A percentile compares a stretch with the other conserved stretches of the same genome.
These are phyloP conservation scores for Raddia guianensis DNA, from an alignment of 176 grass and related monocot species.

Conservation along the genomic window DNA sequence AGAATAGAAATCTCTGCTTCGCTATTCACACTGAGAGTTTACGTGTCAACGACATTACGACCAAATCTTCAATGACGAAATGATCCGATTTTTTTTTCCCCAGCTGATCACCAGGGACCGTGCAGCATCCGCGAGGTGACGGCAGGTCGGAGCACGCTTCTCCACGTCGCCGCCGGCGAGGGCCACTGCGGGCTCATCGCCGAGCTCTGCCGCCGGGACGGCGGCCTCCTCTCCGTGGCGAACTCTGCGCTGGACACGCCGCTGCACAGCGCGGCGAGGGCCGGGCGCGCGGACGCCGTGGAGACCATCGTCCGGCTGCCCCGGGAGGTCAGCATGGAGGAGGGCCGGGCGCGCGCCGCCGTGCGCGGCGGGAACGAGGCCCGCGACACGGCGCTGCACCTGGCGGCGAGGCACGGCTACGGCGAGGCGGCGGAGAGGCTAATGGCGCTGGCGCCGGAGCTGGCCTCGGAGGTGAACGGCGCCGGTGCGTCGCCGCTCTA, in stretches of 20 bases:
- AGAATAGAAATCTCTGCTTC: neutral
- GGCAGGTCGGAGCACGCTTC: slow-evolving; percentile 25
- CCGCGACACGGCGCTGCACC: slow-evolving; percentile 52
- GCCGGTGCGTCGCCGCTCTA: slow-evolving; percentile 47
- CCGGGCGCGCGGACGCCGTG: neutral
- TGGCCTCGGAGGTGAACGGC: slow-evolving; percentile 10
- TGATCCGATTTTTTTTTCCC: neutral
- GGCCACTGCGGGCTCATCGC: slow-evolving; percentile 32
- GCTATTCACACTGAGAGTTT: neutral
- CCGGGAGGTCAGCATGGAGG: neutral
- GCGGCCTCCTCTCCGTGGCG: neutral
- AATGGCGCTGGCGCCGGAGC: neutral
- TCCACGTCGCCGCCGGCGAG: slow-evolving; percentile 48
- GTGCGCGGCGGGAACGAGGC: neutral
- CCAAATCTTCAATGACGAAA: neutral
- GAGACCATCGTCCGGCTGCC: neutral
- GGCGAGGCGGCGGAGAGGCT: slow-evolving; percentile 13
- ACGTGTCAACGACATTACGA: neutral
- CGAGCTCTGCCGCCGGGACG: slow-evolving; percentile 5
- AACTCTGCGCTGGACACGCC: slow-evolving; percentile 49
- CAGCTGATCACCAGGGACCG: neutral
- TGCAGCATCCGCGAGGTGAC: slow-evolving; percentile 43
- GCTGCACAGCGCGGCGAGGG: slow-evolving; percentile 43
- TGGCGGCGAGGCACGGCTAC: slow-evolving; percentile 37
- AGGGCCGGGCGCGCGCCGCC: neutral